Evolutionary conservation across 176 grass and related monocot species (phyloP).

Genomic region (Zea luxurians): DNA sequence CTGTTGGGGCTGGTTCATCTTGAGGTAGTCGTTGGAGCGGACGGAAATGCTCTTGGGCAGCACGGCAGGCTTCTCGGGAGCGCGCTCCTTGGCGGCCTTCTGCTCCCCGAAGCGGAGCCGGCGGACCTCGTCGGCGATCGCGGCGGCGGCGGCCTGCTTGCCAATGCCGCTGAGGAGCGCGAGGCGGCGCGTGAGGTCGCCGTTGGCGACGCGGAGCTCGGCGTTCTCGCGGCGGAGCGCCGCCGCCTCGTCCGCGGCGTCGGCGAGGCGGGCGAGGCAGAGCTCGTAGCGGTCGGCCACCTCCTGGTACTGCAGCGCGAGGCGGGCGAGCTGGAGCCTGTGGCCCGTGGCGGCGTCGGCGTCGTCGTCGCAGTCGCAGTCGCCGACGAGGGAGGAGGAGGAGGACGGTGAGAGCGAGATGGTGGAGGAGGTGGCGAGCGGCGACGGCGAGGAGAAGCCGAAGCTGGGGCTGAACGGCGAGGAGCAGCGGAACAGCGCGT

Average conservation of each 20-base stretch:
- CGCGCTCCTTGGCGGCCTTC: slow-evolving; percentile 30
- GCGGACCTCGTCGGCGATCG: slow-evolving; percentile 61
- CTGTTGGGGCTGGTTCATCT: slow-evolving; percentile 46
- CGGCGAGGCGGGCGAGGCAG: slow-evolving; percentile 81
- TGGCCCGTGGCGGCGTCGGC: slow-evolving; percentile 47
- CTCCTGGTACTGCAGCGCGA: slow-evolving; percentile 85
- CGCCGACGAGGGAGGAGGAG: slow-evolving; percentile 55
- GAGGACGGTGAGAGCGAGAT: slow-evolving; percentile 75
- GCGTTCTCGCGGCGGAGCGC: slow-evolving; percentile 67
- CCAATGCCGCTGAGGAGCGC: slow-evolving; percentile 41
- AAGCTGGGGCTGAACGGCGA: slow-evolving; percentile 56
- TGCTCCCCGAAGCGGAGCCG: slow-evolving; percentile 43
- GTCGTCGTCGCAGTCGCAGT: slow-evolving; percentile 19
- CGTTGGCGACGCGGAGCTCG: slow-evolving; percentile 66
- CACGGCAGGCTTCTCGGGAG: slow-evolving; percentile 49
- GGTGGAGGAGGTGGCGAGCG: slow-evolving; percentile 53
- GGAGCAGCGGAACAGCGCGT: slow-evolving; percentile 66
- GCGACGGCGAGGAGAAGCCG: slow-evolving; percentile 50
- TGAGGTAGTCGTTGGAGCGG: slow-evolving; percentile 78
- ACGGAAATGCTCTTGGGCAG: slow-evolving; percentile 88
- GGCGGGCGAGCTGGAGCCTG: slow-evolving; percentile 68
- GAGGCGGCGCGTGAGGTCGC: slow-evolving; percentile 64
- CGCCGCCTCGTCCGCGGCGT: slow-evolving; percentile 61
- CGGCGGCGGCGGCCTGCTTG: slow-evolving; percentile 45
- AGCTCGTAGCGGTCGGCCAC: slow-evolving; percentile 82